Evolutionary conservation across 805 yeast species (phyloP).

Genomic region (Brettanomyces anomalus): DNA sequence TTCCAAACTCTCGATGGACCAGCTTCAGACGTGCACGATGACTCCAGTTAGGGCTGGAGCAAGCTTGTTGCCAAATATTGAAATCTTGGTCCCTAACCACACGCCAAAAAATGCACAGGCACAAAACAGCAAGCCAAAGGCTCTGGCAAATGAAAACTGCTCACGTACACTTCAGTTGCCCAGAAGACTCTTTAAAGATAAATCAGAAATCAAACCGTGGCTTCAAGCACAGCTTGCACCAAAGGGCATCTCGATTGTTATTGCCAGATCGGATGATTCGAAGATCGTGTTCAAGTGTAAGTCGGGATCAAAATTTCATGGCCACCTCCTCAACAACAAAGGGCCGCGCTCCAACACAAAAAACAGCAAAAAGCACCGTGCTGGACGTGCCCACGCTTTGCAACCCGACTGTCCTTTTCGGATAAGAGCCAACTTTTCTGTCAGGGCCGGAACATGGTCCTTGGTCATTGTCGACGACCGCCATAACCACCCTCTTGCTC

Average conservation of each 20-base stretch:
- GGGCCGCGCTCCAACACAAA: conserved; percentile 9
- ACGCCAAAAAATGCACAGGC: too few relatives aligned
- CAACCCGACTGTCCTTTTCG: conserved; percentile 45
- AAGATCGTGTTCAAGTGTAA: conserved; percentile 59
- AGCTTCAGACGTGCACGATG: too few relatives aligned
- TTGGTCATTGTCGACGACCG: conserved; percentile 50
- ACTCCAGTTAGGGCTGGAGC: too few relatives aligned
- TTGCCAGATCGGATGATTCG: conserved; percentile 51
- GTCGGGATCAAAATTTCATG: conserved; percentile 13
- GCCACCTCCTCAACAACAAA: conserved; percentile 1
- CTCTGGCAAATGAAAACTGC: background rate
- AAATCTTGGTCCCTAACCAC: background rate
- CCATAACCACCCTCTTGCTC: conserved; percentile 43
- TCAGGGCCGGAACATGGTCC: conserved; percentile 46
- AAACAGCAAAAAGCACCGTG: background rate
- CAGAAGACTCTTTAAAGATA: conserved; percentile 28
- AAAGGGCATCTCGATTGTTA: conserved; percentile 46
- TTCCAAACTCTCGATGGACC: too few relatives aligned
- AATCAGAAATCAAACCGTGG: conserved; percentile 55
- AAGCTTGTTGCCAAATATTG: background rate
- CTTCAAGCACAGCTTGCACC: conserved; percentile 37
- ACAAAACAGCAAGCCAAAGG: background rate
- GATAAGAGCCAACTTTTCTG: conserved; percentile 52
- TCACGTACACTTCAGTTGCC: conserved; percentile 8
- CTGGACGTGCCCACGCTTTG: background rate